A percentile compares a stretch with the other conserved stretches of the same genome.
phyloP scores from a whole-genome alignment of 805 yeast genomes.

The Teunomyces atbi region DNA sequence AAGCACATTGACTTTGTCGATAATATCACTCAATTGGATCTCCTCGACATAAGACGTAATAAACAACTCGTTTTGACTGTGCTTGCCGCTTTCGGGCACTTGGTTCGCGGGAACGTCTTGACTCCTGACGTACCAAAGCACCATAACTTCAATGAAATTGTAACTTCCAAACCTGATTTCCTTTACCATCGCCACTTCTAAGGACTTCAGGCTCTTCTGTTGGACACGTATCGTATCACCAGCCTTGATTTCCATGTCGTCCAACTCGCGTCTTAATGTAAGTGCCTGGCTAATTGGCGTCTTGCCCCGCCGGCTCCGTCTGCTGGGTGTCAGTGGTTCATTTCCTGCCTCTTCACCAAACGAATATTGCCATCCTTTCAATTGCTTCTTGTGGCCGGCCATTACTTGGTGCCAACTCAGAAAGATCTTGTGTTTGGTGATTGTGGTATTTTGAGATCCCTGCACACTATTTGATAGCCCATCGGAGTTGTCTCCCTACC shows the following conservation, averaged over 20 bases:
- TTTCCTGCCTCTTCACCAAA: slow-evolving; percentile 12
- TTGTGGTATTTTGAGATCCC: background rate
- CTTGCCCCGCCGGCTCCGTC: slow-evolving; percentile 14
- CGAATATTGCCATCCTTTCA: slow-evolving; percentile 37
- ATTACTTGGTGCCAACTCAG: background rate
- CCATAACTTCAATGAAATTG: slow-evolving; percentile 47
- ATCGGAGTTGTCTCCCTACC: background rate
- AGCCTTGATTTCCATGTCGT: slow-evolving; percentile 46
- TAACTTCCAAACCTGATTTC: slow-evolving; percentile 53
- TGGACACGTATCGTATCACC: slow-evolving; percentile 54
- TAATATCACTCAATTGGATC: slow-evolving; percentile 42
- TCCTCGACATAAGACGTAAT: slow-evolving; percentile 51
- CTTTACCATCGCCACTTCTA: slow-evolving; percentile 47
- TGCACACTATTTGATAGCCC: no score
- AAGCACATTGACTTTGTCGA: slow-evolving; percentile 45
- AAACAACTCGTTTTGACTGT: slow-evolving; percentile 47
- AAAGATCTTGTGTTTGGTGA: background rate
- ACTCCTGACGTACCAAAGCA: slow-evolving; percentile 45
- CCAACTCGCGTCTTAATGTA: slow-evolving; percentile 24
- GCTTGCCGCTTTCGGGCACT: slow-evolving; percentile 15
- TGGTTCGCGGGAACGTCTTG: slow-evolving; percentile 33
- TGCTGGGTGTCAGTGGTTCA: slow-evolving; percentile 1
- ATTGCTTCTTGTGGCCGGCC: background rate
- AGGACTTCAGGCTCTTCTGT: slow-evolving; percentile 23
- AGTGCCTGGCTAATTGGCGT: slow-evolving; percentile 6